phyloP scores from a whole-genome alignment of 2,329 filamentous ascomycete species.

The Pseudonectria buxi region DNA sequence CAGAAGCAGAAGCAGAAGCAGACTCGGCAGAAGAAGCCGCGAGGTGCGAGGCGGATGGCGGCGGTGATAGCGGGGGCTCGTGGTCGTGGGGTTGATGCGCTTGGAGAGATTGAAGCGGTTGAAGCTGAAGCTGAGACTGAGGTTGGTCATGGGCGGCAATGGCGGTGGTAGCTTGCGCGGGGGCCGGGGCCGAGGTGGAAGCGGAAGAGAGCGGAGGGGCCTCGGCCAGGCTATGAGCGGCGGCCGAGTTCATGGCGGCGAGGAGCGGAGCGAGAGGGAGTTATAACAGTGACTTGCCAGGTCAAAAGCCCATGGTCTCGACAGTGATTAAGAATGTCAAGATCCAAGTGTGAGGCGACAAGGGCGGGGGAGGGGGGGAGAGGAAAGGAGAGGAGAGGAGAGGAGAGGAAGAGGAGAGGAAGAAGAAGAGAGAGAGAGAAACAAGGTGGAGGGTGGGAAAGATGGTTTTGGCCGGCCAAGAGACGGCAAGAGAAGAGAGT shows the following conservation, averaged over 20 bases:
- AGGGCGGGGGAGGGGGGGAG: background rate
- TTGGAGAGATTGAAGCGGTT: conserved; percentile 9
- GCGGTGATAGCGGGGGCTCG: conserved; percentile 19
- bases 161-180: conserved; percentile 11
- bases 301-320: conserved; percentile 22
- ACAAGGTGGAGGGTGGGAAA: too few species aligned
- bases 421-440: too few species aligned
- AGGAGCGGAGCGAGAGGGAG: conserved; percentile 6
- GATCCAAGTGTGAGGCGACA: too few species aligned
- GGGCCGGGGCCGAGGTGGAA: conserved; percentile 11
- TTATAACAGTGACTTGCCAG: too few species aligned
- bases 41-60: conserved; percentile 20
- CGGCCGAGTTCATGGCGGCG: conserved; percentile 30
- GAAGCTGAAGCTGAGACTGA: conserved; percentile 16
- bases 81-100: conserved; percentile 13
- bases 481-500: too few species aligned
- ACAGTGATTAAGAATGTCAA: conserved; percentile 7
- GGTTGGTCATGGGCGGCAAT: background rate
- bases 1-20: conserved; percentile 19
- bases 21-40: conserved; percentile 18
- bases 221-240: conserved; percentile 31
- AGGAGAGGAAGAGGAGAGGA: conserved; percentile 2
- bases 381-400: conserved; percentile 1
- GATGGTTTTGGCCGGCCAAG: too few species aligned
- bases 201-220: conserved; percentile 12